phyloP scores from a whole-genome alignment of 495 filamentous ascomycete genomes.

The Lophiotrema nucula region DNA sequence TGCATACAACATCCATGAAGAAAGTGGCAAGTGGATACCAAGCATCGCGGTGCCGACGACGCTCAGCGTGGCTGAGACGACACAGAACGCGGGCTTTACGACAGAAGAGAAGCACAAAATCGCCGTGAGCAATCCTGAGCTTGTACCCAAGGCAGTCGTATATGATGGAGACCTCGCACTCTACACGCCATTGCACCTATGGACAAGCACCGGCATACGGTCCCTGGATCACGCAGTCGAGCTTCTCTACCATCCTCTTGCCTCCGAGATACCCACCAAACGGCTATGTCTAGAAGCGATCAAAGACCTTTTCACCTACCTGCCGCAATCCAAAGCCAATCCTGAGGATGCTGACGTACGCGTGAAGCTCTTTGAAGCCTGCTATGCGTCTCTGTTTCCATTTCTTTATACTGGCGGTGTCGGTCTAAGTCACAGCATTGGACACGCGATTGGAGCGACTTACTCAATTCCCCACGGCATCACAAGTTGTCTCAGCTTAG shows the following conservation, averaged over 20 bases:
- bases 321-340: constrained; percentile 30
- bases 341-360: constrained; percentile 26
- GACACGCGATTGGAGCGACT: constrained; percentile 34
- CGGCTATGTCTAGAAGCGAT: constrained; percentile 31
- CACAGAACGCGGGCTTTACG: constrained; percentile 34
- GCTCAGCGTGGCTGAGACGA: constrained; percentile 36
- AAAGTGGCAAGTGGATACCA: constrained; percentile 31
- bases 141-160: constrained; percentile 32
- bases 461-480: constrained; percentile 37
- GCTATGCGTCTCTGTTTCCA: constrained; percentile 29
- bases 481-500: constrained; percentile 35
- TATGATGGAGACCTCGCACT: constrained; percentile 34
- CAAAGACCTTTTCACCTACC: constrained; percentile 31
- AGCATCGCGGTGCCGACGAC: constrained; percentile 38
- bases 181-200: constrained; percentile 33
- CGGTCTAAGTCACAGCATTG: constrained; percentile 35
- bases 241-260: constrained; percentile 36
- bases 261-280: constrained; percentile 35
- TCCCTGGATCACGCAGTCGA: constrained; percentile 38
- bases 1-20: constrained; percentile 30
- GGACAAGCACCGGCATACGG: constrained; percentile 34
- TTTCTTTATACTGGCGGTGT: constrained; percentile 33
- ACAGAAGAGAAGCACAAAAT: constrained; percentile 31
- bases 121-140: constrained; percentile 32
- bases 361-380: constrained; percentile 30